Evolutionary conservation across 2,329 filamentous ascomycete genomes (phyloP), one percentile per base, ranked within the genome.

Genomic region (Ophiostoma perfectum): DNA sequence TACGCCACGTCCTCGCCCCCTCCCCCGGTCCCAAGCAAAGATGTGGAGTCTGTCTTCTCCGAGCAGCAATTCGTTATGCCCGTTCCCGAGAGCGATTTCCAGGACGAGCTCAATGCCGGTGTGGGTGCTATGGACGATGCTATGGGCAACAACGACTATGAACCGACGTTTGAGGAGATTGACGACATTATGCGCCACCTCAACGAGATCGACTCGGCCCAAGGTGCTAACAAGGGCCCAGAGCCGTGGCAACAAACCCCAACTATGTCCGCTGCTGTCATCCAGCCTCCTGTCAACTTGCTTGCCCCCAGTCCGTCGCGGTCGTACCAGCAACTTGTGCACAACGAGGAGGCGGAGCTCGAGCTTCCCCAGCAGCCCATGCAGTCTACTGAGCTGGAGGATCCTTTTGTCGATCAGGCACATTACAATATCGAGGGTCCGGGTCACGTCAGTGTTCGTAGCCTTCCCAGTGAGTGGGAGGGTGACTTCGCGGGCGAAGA

Each of bases 111-210:
- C 36, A 65, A 65, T 39, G 44, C 14, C 0, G 72, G 71, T n/a
- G 73, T 72, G 18, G 42, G 58, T 11, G 66, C 66, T 14, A 44
- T 38, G 27, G 39, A 55, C 14, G 75, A 39, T n/a, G 74, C 72
- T 36, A 68, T 9, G 11, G 72, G 71, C n/a, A 71, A 74, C 36
- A 71, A 73, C 4, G 74, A 75, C 6, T 74, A 74, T 27, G 81
- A 82, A 71, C 82, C 80, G 6, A 86, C 88, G 0, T 91, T 91
- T 73, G 89, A 94, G 73, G 93, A 97, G 75, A 93, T 97, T 74
- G 93, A 97, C 80, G 92, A 90, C 62, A 88, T 97, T 66, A 97
- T 98, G 92, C 87, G 89, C 72, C 90, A 95, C 70, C 84, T 97
- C 73, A 89, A 92, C 73, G 85, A 88, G 69, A 86, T 83, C 64